Evolutionary conservation across 2,329 filamentous ascomycete genomes (phyloP), one percentile per base, ranked within the genome.

Genomic region (Fusarium veterinarium): DNA sequence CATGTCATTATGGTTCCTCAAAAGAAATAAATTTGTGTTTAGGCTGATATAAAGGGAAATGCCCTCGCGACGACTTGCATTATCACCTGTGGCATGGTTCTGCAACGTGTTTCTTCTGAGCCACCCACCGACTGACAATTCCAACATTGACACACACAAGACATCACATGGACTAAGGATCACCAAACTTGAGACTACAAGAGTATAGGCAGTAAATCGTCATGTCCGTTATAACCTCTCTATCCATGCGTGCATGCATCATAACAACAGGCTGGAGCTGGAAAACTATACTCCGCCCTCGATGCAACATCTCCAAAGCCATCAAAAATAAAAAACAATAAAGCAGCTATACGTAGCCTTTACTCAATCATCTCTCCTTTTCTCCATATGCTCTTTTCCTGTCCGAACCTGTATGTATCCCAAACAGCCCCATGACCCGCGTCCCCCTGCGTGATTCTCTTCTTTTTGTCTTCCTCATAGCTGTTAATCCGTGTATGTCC

Each of bases 381-480:
- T 68, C 71, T 55, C 55, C 42, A 23, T 71, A 67, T 65, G 69
- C 64, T 60, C 48, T 68, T 72, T 72, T 60, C 60, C 49, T 66
- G 30, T 58, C 70, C 71, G 71, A 73, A 71, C 67, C 57, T 73
- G 70, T 73, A 73, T 73, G 69, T 73, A 73, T 71, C 71, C 70
- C 67, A 73, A 73, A 49, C 66, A 60, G 60, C 57, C 61, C 49
- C 46, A 52, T 56, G 30, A 30, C 41, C 35, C 44, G 56, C 63
- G 14, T n/a, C 67, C 53, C 48, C 51, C 53, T 59, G 38, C 60
- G n/a, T 62, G 40, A 51, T 55, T 45, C 64, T 65, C 66, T 60
- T 65, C 52, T 63, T 73, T 67, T 66, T 63, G 30, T 60, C 62
- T 61, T 41, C 30, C 55, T 60, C 56, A 40, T 71, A 62, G 60